Conservation (phyloP, 176 grass and related monocot genomes). For the Oropetium thomaeum region DNA sequence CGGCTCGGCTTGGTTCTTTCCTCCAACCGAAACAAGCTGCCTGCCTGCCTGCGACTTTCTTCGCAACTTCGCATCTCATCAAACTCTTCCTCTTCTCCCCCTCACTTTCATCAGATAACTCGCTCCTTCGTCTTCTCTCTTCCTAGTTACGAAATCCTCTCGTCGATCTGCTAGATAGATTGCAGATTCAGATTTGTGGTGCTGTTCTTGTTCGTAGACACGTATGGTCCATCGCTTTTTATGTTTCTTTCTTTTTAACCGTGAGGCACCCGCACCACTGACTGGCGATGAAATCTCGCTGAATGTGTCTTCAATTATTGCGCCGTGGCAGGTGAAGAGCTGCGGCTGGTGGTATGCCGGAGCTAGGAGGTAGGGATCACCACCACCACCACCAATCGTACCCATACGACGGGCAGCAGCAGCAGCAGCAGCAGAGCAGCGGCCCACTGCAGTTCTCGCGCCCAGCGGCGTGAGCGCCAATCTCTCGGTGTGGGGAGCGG, state of each 20-base stretch:
- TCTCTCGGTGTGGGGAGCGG: not conserved
- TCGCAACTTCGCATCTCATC: not conserved
- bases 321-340: constrained; percentile 31
- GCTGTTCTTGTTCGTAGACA: not conserved
- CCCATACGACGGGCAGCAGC: not conserved
- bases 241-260: not conserved
- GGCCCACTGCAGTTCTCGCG: not conserved
- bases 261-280: too few species aligned
- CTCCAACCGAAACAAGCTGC: constrained; percentile 3
- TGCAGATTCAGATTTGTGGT: constrained; percentile 41
- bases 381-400: not conserved
- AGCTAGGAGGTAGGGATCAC: constrained; percentile 31
- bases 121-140: not conserved
- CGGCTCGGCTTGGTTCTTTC: constrained; percentile 25
- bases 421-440: not conserved
- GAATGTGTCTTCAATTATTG: constrained; percentile 39
- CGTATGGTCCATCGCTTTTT: constrained; percentile 3
- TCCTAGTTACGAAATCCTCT: not conserved
- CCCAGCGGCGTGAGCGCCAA: not conserved
- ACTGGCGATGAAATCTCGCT: constrained; percentile 7
- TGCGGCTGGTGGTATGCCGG: constrained; percentile 42
- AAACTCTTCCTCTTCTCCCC: not conserved
- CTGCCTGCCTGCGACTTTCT: too few species aligned
- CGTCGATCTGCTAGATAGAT: not conserved
- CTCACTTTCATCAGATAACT: not conserved